Percentiles rank a stretch among this genome's conserved stretches.
phyloP scores from a whole-genome alignment of 345 rosid species.

The Pistacia atlantica region DNA sequence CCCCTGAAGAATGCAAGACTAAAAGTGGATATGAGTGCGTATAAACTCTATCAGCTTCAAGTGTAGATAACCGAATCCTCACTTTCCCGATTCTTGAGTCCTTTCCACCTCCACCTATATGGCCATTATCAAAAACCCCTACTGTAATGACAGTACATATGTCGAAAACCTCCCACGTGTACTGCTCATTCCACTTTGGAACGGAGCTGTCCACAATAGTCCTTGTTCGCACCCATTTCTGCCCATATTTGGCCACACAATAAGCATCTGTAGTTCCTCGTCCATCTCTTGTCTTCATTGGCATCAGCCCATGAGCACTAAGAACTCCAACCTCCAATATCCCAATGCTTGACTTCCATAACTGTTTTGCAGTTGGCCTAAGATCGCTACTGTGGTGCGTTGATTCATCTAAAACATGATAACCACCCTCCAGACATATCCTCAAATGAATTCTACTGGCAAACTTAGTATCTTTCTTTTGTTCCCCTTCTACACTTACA shows the following conservation, averaged over 20 bases:
- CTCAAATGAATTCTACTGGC: conserved; percentile 88
- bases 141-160: conserved; percentile 90
- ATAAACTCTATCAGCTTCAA: conserved; percentile 89
- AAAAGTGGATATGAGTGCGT: conserved; percentile 91
- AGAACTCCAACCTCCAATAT: conserved; percentile 72
- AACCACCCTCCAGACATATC: conserved; percentile 89
- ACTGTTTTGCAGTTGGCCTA: conserved; percentile 90
- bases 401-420: conserved; percentile 97
- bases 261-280: conserved; percentile 93
- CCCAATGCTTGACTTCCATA: conserved; percentile 86
- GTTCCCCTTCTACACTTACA: conserved; percentile 65
- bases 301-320: conserved; percentile 84
- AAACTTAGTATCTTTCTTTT: conserved; percentile 73
- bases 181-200: conserved; percentile 97
- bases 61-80: conserved; percentile 88
- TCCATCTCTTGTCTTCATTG: conserved; percentile 86
- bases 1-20: conserved; percentile 81
- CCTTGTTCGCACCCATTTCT: conserved; percentile 96
- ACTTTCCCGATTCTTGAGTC: conserved; percentile 91
- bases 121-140: conserved; percentile 93
- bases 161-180: conserved; percentile 98
- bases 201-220: conserved; percentile 79
- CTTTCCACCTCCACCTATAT: conserved; percentile 55
- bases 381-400: conserved; percentile 95
- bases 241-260: conserved; percentile 97